Evolutionary conservation across 345 rosid species (phyloP).

Genomic region (Corchorus capsularis): DNA sequence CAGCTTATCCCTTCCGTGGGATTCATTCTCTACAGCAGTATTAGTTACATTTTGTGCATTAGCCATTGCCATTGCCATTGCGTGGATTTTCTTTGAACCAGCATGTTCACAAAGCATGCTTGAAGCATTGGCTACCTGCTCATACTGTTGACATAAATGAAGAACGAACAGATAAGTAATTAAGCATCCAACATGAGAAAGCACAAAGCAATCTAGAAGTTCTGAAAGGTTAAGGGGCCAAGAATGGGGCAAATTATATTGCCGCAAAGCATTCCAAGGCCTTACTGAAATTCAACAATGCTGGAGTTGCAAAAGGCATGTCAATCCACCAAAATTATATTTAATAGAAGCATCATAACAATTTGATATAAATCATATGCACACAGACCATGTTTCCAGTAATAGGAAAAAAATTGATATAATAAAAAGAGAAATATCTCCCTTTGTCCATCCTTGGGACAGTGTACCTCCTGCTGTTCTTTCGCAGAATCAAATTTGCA

Average conservation of each 20-base stretch:
- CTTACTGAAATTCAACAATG: neutral
- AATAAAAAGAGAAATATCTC: neutral
- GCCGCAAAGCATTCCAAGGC: neutral
- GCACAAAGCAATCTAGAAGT: neutral
- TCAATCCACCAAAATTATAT: neutral
- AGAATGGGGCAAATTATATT: neutral
- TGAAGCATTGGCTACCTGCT: neutral
- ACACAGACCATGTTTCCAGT: neutral
- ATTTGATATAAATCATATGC: neutral
- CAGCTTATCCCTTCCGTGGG: neutral
- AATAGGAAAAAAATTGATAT: neutral
- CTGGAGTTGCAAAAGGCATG: neutral
- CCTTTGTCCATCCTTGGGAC: neutral
- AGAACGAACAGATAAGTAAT: neutral
- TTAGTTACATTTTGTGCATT: neutral
- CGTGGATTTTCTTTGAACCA: neutral
- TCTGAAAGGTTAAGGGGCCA: conserved; percentile 5
- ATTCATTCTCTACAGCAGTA: neutral
- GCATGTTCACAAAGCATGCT: neutral
- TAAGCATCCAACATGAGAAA: neutral
- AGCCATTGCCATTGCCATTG: conserved; percentile 4
- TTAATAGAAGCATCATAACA: neutral
- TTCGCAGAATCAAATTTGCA: neutral
- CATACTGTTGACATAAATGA: conserved; percentile 5
- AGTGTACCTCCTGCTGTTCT: neutral